Base-by-base conservation (phyloP, 441 rosid genomes). In the Erodium moschatum region DNA sequence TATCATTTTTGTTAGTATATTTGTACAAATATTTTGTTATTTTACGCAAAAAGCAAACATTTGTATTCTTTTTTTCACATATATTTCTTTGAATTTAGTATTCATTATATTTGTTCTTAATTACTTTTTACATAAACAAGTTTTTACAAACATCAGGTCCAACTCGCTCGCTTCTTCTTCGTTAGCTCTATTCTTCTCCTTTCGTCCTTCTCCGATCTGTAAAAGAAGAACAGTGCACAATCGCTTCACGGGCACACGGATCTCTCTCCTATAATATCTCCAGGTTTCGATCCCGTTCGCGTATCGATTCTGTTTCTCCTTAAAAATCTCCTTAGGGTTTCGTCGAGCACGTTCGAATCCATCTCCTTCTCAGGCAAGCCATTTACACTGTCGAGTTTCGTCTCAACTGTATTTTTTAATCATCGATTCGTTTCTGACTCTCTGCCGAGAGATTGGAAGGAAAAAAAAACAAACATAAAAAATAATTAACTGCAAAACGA, bases 101-200 rank as follows among this genome's bases (percentile, higher is more conserved):
- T 24, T 24, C 2, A 24, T 24, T 24, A 7, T 40, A 1, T 40
- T 40, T 7, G 9, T 40, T 40, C 6, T 52, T 52, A 52, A 16
- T 18, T 11, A 11, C n/a, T 48, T 48, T 12, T 48, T 48, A 48
- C 16, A 54, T 54, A 54, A 5, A 16, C 9, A 4, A 15, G 7
- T 16, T 54, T 54, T 15, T 54, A 54, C 10, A 54, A 19, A 54
- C 21, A 5, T 0, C 18, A 48, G 54, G 61, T 10, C 21, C 61
- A 16, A 54, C 9, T 54, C 61, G 61, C 61, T 54, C 20, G 61
- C 21, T 54, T 54, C 61, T 54, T 54, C 61, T 54, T 54, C 20
- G 1, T 24, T 29, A 56, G 62, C 62, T 56, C 11, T 56, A 9
- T 56, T 52, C 56, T 52, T 16, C 61, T 54, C 20, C 61, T 16